Evolutionary conservation across 495 filamentous ascomycete species (phyloP), one percentile per base, ranked within the genome.

Genomic region (Opeltia flavorubescens): DNA sequence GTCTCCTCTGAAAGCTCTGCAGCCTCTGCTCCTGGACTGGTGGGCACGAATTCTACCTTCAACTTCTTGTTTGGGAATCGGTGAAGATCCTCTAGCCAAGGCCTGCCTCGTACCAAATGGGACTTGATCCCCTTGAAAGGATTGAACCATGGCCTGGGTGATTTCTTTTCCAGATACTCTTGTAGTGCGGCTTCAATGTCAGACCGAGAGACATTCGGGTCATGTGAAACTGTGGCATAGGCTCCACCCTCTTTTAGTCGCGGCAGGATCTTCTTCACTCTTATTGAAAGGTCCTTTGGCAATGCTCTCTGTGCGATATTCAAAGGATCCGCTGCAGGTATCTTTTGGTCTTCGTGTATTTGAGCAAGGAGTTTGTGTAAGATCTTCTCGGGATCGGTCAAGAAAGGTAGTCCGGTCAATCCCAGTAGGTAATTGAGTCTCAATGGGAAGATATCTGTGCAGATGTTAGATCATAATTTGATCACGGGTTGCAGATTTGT

Each of bases 11-110:
- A 85, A n/a, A 95, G 62, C 49, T 93, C 86, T 3, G 73, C 74
- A 0, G 78, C 76, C 38, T 79, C 63, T 2, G 61, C 69, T 2
- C 84, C 84, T 0, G 84, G 69, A 13, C 65, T 63, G n/a, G 71
- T 59, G 2, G 85, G 74, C 9, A 91, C 66, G 57, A 95, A 95
- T 59, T 98, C 91, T 29, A 95, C 78, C 49, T 72, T 80, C 33
- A 98, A 50, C 35, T 77, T 74, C 24, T 67, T 64, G 47, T 79
- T 87, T 2, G 91, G 91, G 20, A 85, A 78, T 8, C 89, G 78
- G 52, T 83, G 82, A 2, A 98, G 66, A 62, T 98, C 91, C 55
- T 98, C 91, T 17, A 96, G 68, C 91, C 91, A 98, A 0, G 91
- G 91, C n/a, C 74, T 73, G 9, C 91, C 91, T 15, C 73, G 62